Evolutionary conservation across 257 asterid genomes (phyloP), one percentile per base, ranked within the genome.

Genomic region (Capsicum rhomboideum): DNA sequence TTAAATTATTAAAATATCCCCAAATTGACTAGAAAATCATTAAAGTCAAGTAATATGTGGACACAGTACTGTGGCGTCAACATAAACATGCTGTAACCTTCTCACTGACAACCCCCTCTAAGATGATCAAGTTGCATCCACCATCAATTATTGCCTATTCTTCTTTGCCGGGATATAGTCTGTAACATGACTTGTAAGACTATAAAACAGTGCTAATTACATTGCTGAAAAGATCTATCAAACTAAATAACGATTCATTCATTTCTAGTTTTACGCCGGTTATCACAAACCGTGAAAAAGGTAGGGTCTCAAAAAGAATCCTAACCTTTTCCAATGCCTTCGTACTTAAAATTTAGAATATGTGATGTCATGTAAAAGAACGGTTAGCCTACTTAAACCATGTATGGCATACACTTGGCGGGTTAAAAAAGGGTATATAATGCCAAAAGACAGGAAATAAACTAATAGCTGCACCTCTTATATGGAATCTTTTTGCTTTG

Each of bases 381-480:
- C 20, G 37, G 10, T 50, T 50, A 50, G 17, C 63, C 63, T 50
- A 77, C 61, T 50, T 50, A 50, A 49, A 77, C 46, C 16, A 23
- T 49, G 26, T 17, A 23, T 49, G 61, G 8, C 81, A 26, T 4
- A 2, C 23, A 13, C 80, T 46, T 74, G 12, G 2, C 80, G 46
- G 23, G 40, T 0, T 50, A 0, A 49, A 20, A 75, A 11, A 29
- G 46, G 52, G 1, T 49, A 23, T 26, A 14, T 16, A 50, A 23
- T 75, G n/a, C 40, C 81, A 75, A 75, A 75, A 46, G 40, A 75
- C 23, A 75, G 63, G 23, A 50, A 50, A 64, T 49, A 44, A 29
- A 58, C 84, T 52, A 83, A 55, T 81, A 82, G 59, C 42, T 85
- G 69, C 87, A 96, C 99, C 97, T 92, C 80, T 86, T 79, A 46